Evolutionary conservation across 768 basidiomycete genomes (phyloP), one percentile per base, ranked within the genome.

Genomic region (Phylloporus arenicola): DNA sequence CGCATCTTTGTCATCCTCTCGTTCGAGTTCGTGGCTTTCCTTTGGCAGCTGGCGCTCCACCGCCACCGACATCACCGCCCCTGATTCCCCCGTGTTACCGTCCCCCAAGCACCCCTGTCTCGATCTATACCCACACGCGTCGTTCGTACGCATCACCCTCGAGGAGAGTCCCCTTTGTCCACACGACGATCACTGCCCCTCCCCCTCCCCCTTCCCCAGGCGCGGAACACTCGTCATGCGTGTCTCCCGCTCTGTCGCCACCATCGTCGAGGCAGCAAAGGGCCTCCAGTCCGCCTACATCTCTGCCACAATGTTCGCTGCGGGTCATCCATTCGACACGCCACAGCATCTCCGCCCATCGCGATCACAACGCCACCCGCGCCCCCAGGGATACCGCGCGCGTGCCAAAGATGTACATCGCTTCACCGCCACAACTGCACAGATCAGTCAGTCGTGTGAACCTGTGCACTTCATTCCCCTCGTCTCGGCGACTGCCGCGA

Each of bases 271-370:
- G 58, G 67, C 78, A 0, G 83, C 81, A 7, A 75, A 74, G 51
- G 75, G 75, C 11, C 70, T 85, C 57, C 83, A 85, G 62, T 71
- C 69, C 17, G 79, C 76, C 31, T 84, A 83, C 55, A 74, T 83
- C 52, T 67, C 70, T 40, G 77, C 79, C 29, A 74, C 81, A 6
- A 65, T 78, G 61, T 79, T 78, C 62, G 64, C 74, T 25, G 71
- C 74, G 48, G 69, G 61, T 39, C 48, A 64, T 41, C 51, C 70
- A 58, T 54, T 57, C 57, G 61, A 24, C 46, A 31, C 49, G 50
- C 40, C 55, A 62, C 68, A 55, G 44, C 57, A 49, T 43, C 51
- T 8, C 45, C 30, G 22, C 11, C 11, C 50, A 30, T 25, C 33
- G 39, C 57, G 43, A 13, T 58, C 46, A 31, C 61, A 57, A 30